These are phyloP conservation scores for Nemania bipapillata DNA, from an alignment of 2,329 filamentous ascomycete genomes.

Conservation along the genomic window DNA sequence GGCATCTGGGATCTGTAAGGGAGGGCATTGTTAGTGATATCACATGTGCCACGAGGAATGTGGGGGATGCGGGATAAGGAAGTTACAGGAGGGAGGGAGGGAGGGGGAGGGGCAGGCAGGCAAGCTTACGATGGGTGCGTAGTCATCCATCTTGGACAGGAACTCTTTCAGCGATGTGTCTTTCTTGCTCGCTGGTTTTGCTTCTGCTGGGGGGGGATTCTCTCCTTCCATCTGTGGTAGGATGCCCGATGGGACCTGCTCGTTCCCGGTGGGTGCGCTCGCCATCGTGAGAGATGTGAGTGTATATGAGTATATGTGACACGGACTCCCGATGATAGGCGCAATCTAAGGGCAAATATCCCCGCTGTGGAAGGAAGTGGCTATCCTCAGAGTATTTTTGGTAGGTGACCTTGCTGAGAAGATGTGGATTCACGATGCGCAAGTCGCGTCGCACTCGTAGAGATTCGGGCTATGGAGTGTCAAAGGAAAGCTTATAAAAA, in stretches of 20 bases:
- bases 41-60: slow-evolving; percentile 13
- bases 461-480: neutral
- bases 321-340: neutral
- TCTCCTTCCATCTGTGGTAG: slow-evolving; percentile 45
- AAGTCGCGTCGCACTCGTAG: slow-evolving; percentile 20
- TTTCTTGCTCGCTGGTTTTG: slow-evolving; percentile 81
- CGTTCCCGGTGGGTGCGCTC: slow-evolving; percentile 48
- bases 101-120: neutral
- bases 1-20: slow-evolving; percentile 85
- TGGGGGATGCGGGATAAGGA: neutral
- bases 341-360: neutral
- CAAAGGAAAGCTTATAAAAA: neutral
- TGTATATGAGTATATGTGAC: neutral
- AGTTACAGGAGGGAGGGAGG: neutral
- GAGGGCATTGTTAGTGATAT: slow-evolving; percentile 23
- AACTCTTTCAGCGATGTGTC: slow-evolving; percentile 94
- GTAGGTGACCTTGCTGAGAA: neutral
- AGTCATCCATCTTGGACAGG: slow-evolving; percentile 95
- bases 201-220: slow-evolving; percentile 55
- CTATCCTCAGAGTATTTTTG: neutral
- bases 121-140: slow-evolving; percentile 86
- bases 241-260: slow-evolving; percentile 45
- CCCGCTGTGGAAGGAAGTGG: neutral
- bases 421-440: slow-evolving; percentile 11
- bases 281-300: slow-evolving; percentile 40